A percentile compares a stretch with the other conserved stretches of the same genome.
These are phyloP conservation scores for Lolium rigidum DNA, from an alignment of 176 grass and related monocot species.

Conservation along the genomic window DNA sequence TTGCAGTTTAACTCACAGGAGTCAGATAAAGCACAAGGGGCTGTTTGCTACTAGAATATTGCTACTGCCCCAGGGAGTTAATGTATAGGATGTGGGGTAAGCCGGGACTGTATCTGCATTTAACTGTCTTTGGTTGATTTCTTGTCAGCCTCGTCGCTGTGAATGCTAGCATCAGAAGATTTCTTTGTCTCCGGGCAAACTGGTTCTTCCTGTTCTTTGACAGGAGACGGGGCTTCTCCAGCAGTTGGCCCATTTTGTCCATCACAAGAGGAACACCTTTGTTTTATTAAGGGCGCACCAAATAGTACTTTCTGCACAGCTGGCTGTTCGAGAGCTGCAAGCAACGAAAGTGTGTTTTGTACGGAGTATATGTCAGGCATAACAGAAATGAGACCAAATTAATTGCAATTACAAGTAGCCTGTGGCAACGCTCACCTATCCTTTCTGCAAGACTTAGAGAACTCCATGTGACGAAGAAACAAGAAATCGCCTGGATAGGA, in stretches of 20 bases:
- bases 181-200: neutral
- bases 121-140: constrained; percentile 7
- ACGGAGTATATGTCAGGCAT: neutral
- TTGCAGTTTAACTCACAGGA: neutral
- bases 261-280: neutral
- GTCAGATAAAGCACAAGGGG: neutral
- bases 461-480: constrained; percentile 39
- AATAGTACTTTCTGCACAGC: constrained; percentile 28
- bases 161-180: constrained; percentile 22
- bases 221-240: neutral
- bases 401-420: constrained; percentile 11
- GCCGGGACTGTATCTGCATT: neutral
- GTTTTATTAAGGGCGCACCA: neutral
- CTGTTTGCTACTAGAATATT: too few species aligned
- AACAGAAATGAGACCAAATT: constrained; percentile 10
- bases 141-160: neutral
- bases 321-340: constrained; percentile 35
- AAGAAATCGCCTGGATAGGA: constrained; percentile 31
- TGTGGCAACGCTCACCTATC: constrained; percentile 37
- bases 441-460: constrained; percentile 23
- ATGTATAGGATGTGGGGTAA: neutral
- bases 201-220: neutral
- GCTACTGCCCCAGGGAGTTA: neutral
- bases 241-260: neutral
- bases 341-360: neutral